Evolutionary conservation across 1,284 basidiomycete genomes (phyloP).

Genomic region (Ceratobasidium sp.): DNA sequence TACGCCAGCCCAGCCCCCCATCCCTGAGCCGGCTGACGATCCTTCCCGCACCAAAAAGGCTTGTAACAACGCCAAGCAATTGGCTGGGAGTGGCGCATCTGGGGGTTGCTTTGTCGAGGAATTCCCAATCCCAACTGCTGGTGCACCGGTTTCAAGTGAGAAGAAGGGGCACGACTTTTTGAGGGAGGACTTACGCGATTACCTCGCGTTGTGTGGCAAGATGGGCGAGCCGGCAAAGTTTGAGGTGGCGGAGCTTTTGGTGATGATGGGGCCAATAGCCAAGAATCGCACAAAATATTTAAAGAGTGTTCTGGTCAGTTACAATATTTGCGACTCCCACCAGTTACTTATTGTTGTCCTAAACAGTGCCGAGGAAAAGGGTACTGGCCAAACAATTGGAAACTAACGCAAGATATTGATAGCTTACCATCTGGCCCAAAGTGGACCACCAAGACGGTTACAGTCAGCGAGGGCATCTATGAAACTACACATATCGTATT

Average conservation of each 20-base stretch:
- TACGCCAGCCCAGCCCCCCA: not conserved
- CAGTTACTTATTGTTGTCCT: not conserved
- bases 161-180: not conserved
- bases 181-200: constrained; percentile 19
- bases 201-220: constrained; percentile 14
- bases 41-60: not conserved
- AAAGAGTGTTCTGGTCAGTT: constrained; percentile 10
- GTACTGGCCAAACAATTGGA: not conserved
- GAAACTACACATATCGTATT: constrained; percentile 2
- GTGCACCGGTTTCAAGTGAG: constrained; percentile 11
- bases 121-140: constrained; percentile 10
- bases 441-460: not conserved
- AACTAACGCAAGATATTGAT: not conserved
- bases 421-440: constrained; percentile 12
- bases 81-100: not conserved
- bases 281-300: not conserved
- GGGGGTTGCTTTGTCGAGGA: not conserved
- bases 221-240: constrained; percentile 24
- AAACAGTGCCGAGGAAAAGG: not conserved
- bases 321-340: not conserved
- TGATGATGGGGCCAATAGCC: constrained; percentile 11
- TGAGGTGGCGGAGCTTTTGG: constrained; percentile 20
- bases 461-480: constrained; percentile 11
- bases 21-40: not conserved
- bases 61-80: not conserved